A percentile compares a stretch with the other conserved stretches of the same genome.
Conservation (phyloP, 106 monocot species). For the Alisma plantagoaquatica region DNA sequence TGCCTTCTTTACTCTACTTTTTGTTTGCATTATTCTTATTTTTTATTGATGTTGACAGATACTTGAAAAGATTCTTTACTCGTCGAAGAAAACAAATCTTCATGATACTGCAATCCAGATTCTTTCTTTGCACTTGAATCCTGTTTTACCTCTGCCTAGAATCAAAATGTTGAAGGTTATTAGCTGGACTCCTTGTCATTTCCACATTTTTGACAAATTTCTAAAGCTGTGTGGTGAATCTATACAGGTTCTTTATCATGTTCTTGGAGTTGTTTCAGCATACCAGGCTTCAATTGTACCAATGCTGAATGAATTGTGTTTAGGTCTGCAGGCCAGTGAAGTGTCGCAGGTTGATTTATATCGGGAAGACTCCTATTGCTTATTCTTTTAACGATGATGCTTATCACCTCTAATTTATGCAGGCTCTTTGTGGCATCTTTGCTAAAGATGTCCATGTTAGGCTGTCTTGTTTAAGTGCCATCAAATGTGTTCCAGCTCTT, state of each 20-base stretch:
- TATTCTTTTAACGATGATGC: background rate
- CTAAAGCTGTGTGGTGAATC: background rate
- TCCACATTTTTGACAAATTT: too few relatives aligned
- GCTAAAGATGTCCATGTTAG: conserved; percentile 88
- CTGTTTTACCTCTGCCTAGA: conserved; percentile 89
- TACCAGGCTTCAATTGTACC: conserved; percentile 52
- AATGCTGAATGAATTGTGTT: conserved; percentile 92
- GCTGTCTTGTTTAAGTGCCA: conserved; percentile 84
- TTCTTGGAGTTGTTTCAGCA: conserved; percentile 72
- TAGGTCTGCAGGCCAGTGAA: conserved; percentile 65
- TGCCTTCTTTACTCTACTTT: background rate
- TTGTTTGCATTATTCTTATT: too few relatives aligned
- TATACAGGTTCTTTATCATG: conserved; percentile 83
- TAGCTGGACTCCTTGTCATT: conserved; percentile 13
- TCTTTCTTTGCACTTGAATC: conserved; percentile 87
- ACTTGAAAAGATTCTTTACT: conserved; percentile 69
- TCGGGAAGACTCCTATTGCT: background rate
- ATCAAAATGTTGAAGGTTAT: conserved; percentile 82
- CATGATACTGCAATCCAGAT: conserved; percentile 85
- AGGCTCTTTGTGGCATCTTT: conserved; percentile 93
- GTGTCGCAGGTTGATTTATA: conserved; percentile 22
- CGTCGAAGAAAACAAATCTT: conserved; percentile 73
- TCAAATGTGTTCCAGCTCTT: conserved; percentile 80
- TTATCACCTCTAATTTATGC: conserved; percentile 10
- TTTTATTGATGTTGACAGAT: conserved; percentile 35